Base-by-base conservation (phyloP, 73 alveolate genomes). In the Tetrahymena borealis region DNA sequence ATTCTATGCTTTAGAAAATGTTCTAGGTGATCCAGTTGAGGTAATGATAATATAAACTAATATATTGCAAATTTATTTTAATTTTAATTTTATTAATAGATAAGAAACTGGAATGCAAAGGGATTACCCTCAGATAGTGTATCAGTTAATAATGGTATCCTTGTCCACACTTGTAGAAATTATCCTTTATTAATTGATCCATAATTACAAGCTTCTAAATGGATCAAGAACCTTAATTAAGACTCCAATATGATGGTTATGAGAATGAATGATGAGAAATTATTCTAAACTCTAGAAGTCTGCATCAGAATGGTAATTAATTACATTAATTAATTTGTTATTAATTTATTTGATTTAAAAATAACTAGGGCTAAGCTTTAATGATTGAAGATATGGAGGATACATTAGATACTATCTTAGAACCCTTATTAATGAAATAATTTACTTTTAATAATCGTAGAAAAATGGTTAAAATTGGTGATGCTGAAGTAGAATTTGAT, bases 101-200 rank as follows among this genome's bases (percentile, higher is more conserved):
- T 99, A 39, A 91, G 98, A 78, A 98, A 97, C 39, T 99, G 99
- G 99, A 94, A 96, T 90, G 96, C 97, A 77, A 95, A 98, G 24
- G 99, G 99, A 78, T 95, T 99, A 90, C 99, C 99, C 5, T 95
- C 98, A 7, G 99, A 99, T 94, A 94, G 96, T 90, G 98, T 98
- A 78, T 98, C 99, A 41, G 97, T 98, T 32, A 96, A 95, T 91
- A 99, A 99, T 93, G 99, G 98, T 0, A 97, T 99, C 31, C 91
- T 99, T 28, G 96, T 95, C 20, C 97, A 95, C 33, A 94, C 94
- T 36, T 97, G 98, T 24, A 91, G 96, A 78, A 95, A 98, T 41
- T 97, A 97, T 96, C 99, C 99, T 9, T 94, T 97, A 43, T 94
- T 98, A 78, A 98, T 98, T 39, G 99, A 98, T 94, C 99, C 99